phyloP scores from a whole-genome alignment of 129 eudicot species.

The Lactuca saligna region DNA sequence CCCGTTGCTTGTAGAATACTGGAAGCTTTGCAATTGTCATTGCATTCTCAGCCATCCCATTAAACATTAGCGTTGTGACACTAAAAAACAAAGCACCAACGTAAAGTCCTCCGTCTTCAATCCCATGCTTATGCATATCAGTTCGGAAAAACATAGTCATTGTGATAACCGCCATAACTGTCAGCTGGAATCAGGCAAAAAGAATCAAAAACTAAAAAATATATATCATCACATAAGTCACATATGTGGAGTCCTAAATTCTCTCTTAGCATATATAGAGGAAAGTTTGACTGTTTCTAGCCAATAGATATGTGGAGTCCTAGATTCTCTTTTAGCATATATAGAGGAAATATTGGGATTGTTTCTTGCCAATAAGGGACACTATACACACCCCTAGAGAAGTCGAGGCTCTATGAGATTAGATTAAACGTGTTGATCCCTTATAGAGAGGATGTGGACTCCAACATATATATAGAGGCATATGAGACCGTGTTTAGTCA shows the following conservation, averaged over 20 bases:
- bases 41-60: conserved; percentile 68
- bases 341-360: too few relatives aligned
- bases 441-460: too few relatives aligned
- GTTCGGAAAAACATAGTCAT: conserved; percentile 74
- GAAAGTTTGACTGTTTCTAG: too few relatives aligned
- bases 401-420: too few relatives aligned
- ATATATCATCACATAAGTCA: background rate
- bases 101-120: conserved; percentile 47
- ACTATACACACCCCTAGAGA: too few relatives aligned
- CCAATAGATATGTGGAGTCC: background rate
- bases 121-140: conserved; percentile 40
- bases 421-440: too few relatives aligned
- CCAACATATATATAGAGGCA: background rate
- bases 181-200: conserved; percentile 37
- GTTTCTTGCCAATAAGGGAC: too few relatives aligned
- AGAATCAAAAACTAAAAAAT: too few relatives aligned
- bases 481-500: background rate
- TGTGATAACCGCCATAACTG: conserved; percentile 35
- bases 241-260: background rate
- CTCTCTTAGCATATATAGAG: background rate
- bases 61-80: conserved; percentile 46
- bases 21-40: conserved; percentile 88
- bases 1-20: conserved; percentile 76
- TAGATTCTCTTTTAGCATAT: too few relatives aligned
- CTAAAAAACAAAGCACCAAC: conserved; percentile 55